A percentile compares a stretch with the other conserved stretches of the same genome.
These are phyloP conservation scores for Lotmaria passim DNA, from an alignment of 208 protist species.

Conservation along the genomic window DNA sequence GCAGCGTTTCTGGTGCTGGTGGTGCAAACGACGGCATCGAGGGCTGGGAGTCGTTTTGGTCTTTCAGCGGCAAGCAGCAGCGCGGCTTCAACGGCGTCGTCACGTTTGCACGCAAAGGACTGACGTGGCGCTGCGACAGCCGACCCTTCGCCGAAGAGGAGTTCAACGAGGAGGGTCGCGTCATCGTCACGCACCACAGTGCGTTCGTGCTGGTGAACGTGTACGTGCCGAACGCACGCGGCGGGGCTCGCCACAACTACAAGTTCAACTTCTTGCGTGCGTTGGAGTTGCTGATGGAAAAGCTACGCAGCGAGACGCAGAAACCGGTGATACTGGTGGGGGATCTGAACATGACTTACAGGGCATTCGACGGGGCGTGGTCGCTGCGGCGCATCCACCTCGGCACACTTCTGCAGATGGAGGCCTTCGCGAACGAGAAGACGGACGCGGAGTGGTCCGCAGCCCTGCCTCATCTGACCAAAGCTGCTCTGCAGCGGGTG, in stretches of 20 bases:
- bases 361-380: conserved; percentile 75
- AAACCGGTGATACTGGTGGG: conserved; percentile 81
- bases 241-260: conserved; percentile 53
- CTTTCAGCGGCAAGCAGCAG: conserved; percentile 63
- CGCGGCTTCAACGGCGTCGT: conserved; percentile 89
- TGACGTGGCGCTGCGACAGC: conserved; percentile 70
- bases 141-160: conserved; percentile 67
- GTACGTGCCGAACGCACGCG: conserved; percentile 86
- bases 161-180: conserved; percentile 85
- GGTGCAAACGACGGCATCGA: conserved; percentile 40
- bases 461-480: conserved; percentile 36
- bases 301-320: conserved; percentile 46
- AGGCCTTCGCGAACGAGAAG: conserved; percentile 9
- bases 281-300: conserved; percentile 46
- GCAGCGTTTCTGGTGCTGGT: conserved; percentile 2
- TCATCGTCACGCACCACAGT: conserved; percentile 81
- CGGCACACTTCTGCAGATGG: conserved; percentile 33
- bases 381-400: conserved; percentile 71
- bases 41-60: conserved; percentile 90
- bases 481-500: conserved; percentile 39
- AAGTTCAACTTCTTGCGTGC: conserved; percentile 69
- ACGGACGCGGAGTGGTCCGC: conserved; percentile 43
- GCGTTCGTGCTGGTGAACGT: conserved; percentile 84
- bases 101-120: conserved; percentile 78
- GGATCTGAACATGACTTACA: conserved; percentile 88